phyloP scores from a whole-genome alignment of 179 eudicot genomes.

The Spinacia oleracea region DNA sequence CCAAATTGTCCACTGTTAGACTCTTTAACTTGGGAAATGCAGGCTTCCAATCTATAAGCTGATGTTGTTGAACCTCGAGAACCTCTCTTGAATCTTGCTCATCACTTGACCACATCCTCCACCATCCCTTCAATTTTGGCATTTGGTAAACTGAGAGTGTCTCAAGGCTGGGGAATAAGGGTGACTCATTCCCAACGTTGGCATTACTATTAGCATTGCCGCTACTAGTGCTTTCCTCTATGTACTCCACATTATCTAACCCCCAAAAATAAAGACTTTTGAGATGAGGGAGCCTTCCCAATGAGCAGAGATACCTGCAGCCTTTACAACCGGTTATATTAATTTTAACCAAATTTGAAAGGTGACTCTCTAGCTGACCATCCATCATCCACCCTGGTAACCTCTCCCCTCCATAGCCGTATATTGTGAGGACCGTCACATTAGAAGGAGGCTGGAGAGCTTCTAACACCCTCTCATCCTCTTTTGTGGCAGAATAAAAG shows the following conservation, averaged over 20 bases:
- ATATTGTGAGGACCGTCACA: background rate
- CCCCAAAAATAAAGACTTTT: background rate
- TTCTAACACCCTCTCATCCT: conserved; percentile 13
- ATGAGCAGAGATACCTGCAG: conserved; percentile 1
- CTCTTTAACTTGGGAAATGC: no score
- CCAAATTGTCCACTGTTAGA: no score
- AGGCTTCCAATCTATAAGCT: no score
- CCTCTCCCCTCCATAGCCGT: background rate
- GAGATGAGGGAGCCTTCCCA: conserved; percentile 20
- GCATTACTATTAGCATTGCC: no score
- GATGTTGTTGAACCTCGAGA: no score
- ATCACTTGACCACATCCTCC: background rate
- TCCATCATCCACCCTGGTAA: conserved; percentile 19
- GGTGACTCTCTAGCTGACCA: background rate
- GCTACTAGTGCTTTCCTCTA: no score
- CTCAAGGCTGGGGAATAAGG: background rate
- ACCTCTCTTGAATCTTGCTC: background rate
- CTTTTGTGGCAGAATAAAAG: background rate
- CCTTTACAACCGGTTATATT: background rate
- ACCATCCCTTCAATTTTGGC: conserved; percentile 1
- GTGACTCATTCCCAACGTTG: background rate
- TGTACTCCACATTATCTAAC: conserved; percentile 12
- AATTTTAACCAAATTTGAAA: background rate
- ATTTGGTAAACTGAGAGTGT: background rate
- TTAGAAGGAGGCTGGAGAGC: conserved; percentile 4